phyloP scores from a whole-genome alignment of 148 eudicot species.

The Dianthus caryophyllus region DNA sequence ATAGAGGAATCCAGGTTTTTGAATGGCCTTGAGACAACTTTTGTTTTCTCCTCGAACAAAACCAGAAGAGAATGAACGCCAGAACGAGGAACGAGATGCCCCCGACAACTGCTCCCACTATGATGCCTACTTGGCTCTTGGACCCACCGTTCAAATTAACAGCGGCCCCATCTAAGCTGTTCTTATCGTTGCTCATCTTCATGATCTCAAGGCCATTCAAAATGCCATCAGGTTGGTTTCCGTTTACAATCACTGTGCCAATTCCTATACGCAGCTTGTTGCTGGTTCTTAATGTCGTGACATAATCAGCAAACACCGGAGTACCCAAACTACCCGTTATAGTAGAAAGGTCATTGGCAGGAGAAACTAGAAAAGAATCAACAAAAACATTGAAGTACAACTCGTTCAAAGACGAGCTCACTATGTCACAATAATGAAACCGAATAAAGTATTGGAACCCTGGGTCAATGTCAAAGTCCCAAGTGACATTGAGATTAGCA shows the following conservation, averaged over 20 bases:
- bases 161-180: constrained; percentile 29
- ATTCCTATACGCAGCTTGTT: constrained; percentile 34
- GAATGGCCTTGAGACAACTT: constrained; percentile 32
- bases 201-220: constrained; percentile 59
- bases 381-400: constrained; percentile 45
- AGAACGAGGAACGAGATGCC: constrained; percentile 26
- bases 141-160: constrained; percentile 5
- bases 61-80: constrained; percentile 27
- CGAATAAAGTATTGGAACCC: constrained; percentile 34
- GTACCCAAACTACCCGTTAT: constrained; percentile 23
- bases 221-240: constrained; percentile 32
- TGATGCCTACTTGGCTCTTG: constrained; percentile 34
- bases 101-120: constrained; percentile 33
- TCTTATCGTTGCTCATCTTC: constrained; percentile 43
- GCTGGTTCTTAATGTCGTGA: constrained; percentile 22
- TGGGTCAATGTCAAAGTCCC: constrained; percentile 16
- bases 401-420: constrained; percentile 29
- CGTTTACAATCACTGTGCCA: constrained; percentile 32
- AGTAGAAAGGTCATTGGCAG: constrained; percentile 27
- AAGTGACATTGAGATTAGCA: constrained; percentile 58
- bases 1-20: constrained; percentile 44
- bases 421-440: constrained; percentile 52
- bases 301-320: constrained; percentile 39
- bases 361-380: constrained; percentile 29
- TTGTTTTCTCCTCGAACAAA: constrained; percentile 30